phyloP scores from a whole-genome alignment of 164 flowering plant species.

The Umbellularia californica region DNA sequence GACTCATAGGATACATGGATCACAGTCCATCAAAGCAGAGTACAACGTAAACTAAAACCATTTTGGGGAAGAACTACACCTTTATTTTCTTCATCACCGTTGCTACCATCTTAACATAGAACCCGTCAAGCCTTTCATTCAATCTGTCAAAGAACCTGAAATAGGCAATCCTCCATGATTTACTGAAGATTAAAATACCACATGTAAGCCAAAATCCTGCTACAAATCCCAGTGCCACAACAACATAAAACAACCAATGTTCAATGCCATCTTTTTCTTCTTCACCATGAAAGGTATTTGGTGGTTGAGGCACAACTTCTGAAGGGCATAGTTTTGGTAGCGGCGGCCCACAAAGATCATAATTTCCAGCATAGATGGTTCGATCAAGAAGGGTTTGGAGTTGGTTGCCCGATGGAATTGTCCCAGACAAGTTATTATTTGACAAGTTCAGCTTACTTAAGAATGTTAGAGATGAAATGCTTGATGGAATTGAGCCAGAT shows the following conservation, averaged over 20 bases:
- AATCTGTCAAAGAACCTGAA: slow-evolving; percentile 2
- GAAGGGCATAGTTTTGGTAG: background rate
- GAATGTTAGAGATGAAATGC: background rate
- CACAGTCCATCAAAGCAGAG: too few species aligned
- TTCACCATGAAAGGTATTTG: background rate
- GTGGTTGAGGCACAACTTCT: background rate
- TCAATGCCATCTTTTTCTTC: background rate
- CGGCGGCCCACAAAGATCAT: slow-evolving; percentile 11
- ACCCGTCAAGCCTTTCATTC: background rate
- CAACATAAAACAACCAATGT: background rate
- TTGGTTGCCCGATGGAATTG: background rate
- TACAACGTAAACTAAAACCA: too few species aligned
- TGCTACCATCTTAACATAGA: background rate
- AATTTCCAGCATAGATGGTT: slow-evolving; percentile 2
- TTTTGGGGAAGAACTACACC: background rate
- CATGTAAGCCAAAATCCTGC: slow-evolving; percentile 8
- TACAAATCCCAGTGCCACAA: background rate
- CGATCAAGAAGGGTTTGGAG: background rate
- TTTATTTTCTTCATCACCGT: background rate
- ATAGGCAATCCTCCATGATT: slow-evolving; percentile 10
- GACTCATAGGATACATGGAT: too few species aligned
- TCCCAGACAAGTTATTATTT: slow-evolving; percentile 7
- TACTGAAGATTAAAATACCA: slow-evolving; percentile 3
- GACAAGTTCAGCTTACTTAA: slow-evolving; percentile 3
- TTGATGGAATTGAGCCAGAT: background rate